Conservation (phyloP, 2,329 filamentous ascomycete genomes). For the Aspergillus brunneoviolaceus region DNA sequence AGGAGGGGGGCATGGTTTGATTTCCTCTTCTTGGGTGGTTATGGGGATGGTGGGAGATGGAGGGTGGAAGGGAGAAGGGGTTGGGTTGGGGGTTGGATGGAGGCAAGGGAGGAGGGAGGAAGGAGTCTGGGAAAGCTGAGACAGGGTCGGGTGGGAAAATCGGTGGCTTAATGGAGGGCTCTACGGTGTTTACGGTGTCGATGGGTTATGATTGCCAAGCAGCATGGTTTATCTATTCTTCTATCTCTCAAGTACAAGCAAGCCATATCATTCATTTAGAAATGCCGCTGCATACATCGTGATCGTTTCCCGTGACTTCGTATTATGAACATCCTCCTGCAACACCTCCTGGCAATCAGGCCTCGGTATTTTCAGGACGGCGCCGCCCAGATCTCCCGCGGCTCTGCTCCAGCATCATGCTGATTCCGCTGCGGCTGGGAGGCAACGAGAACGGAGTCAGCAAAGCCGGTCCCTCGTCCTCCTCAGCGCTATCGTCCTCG, state of each 20-base stretch:
- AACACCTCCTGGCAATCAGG: no score
- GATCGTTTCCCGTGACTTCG: no score
- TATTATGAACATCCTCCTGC: neutral
- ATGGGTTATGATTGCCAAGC: no score
- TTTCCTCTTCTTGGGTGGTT: neutral
- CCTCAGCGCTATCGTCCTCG: neutral
- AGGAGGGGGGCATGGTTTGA: neutral
- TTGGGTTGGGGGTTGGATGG: neutral
- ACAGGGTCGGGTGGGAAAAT: neutral
- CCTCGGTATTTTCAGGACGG: no score
- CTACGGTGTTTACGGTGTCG: no score
- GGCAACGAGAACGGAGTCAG: slow-evolving; percentile 15
- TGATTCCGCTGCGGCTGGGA: slow-evolving; percentile 19
- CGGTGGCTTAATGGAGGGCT: no score
- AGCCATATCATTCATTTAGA: no score
- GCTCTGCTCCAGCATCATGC: slow-evolving; percentile 20
- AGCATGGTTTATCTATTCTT: no score
- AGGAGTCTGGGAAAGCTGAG: neutral
- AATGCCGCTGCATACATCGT: no score
- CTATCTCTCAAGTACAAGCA: no score
- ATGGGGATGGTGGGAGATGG: no score
- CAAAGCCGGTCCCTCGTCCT: slow-evolving; percentile 1
- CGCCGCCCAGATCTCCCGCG: neutral
- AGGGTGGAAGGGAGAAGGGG: neutral
- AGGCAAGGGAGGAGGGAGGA: neutral